Evolutionary conservation across 176 grass and related monocot genomes (phyloP).

Genomic region (Ensete ventricosum): DNA sequence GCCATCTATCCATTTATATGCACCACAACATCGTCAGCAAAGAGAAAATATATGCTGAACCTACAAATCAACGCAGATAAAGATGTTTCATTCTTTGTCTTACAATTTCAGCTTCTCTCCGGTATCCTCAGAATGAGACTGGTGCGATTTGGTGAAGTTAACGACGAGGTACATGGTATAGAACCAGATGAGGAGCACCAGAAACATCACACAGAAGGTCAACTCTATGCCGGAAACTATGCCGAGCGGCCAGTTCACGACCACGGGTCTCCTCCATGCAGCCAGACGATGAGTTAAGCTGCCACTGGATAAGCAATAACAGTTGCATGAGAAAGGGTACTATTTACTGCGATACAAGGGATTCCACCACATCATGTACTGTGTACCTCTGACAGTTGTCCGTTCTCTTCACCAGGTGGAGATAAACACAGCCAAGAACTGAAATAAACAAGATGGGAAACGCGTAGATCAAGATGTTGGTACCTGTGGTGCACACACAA

Average conservation of each 20-base stretch:
- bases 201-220: conserved; percentile 33
- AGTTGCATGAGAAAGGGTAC: background rate
- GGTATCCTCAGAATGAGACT: conserved; percentile 13
- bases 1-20: conserved; percentile 28
- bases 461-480: conserved; percentile 21
- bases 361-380: background rate
- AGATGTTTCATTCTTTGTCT: background rate
- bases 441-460: conserved; percentile 47
- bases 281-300: background rate
- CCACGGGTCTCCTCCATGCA: conserved; percentile 37
- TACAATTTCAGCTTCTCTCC: conserved; percentile 21
- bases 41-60: background rate
- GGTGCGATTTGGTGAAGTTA: conserved; percentile 19
- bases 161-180: conserved; percentile 24
- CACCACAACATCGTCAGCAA: background rate
- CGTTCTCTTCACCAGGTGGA: conserved; percentile 26
- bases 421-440: conserved; percentile 38
- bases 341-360: background rate
- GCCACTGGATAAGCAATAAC: background rate
- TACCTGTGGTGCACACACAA: conserved; percentile 10
- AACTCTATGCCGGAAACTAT: conserved; percentile 43
- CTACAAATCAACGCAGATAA: too few relatives aligned
- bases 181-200: conserved; percentile 42
- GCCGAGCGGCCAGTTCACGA: conserved; percentile 46
- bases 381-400: background rate